Percentiles rank a stretch among this genome's conserved stretches.
These are phyloP conservation scores for Dimargaris verticillata DNA, from an alignment of 192 early-diverging fungal genomes.

Conservation along the genomic window DNA sequence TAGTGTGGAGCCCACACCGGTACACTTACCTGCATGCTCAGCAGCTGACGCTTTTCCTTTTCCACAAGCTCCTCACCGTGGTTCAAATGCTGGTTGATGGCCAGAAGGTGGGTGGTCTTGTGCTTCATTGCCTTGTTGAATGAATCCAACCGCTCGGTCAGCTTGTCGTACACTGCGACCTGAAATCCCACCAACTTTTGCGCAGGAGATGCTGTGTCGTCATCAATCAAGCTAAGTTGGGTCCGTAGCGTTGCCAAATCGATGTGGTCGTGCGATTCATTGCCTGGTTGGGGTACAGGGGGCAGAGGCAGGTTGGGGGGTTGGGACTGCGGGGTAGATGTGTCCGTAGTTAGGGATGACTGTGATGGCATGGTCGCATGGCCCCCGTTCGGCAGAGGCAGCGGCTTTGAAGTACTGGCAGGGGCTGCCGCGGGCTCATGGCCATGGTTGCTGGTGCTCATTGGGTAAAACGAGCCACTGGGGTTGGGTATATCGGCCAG, in stretches of 20 bases:
- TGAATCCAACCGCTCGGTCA: constrained; percentile 33
- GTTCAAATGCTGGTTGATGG: constrained; percentile 48
- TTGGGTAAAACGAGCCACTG: too few relatives aligned
- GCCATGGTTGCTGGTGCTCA: constrained; percentile 15
- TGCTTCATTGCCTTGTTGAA: constrained; percentile 37
- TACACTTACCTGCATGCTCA: too few relatives aligned
- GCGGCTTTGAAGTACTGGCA: constrained; percentile 19
- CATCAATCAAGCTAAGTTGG: constrained; percentile 6
- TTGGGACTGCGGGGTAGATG: constrained; percentile 16
- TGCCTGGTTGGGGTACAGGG: constrained; percentile 6
- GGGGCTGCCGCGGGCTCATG: constrained; percentile 22
- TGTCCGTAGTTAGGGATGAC: constrained; percentile 7
- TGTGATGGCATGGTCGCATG: neutral
- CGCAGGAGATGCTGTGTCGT: constrained; percentile 12
- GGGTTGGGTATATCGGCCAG: too few relatives aligned
- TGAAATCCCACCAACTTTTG: constrained; percentile 34
- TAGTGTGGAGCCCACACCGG: too few relatives aligned
- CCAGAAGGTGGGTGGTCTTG: constrained; percentile 48
- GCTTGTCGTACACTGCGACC: constrained; percentile 41
- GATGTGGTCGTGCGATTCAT: constrained; percentile 1
- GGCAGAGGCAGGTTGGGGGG: constrained; percentile 7
- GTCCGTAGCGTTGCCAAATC: neutral
- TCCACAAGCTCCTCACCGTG: constrained; percentile 49
- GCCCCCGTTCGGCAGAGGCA: constrained; percentile 12
- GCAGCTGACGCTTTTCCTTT: constrained; percentile 38